These are phyloP conservation scores for Quercus tomentella DNA, from an alignment of 331 rosid species.

Conservation along the genomic window DNA sequence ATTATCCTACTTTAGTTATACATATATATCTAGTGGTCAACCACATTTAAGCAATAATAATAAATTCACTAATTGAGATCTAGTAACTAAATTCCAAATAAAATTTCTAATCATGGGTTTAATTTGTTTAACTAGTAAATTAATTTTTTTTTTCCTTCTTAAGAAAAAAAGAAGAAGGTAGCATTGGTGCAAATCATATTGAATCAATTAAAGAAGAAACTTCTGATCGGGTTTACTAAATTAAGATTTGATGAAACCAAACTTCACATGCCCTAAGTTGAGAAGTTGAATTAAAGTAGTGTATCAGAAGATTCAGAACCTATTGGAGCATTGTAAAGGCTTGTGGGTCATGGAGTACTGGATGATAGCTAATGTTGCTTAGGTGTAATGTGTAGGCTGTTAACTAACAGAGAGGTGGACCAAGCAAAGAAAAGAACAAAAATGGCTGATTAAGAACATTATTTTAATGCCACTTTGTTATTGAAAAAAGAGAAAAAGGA, in stretches of 20 bases:
- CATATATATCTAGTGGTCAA: not conserved
- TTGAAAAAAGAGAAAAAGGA: constrained; percentile 42
- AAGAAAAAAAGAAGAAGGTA: too few relatives aligned
- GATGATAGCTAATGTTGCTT: constrained; percentile 35
- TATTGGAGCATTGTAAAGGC: constrained; percentile 18
- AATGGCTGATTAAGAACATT: constrained; percentile 13
- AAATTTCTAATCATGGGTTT: too few relatives aligned
- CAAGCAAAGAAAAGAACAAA: constrained; percentile 48
- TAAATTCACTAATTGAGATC: not conserved
- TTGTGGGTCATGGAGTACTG: constrained; percentile 31
- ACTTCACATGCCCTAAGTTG: constrained; percentile 7
- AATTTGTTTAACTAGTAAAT: too few relatives aligned
- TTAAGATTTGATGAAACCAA: not conserved
- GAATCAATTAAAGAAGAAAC: not conserved
- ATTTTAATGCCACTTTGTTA: constrained; percentile 25
- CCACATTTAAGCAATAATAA: not conserved
- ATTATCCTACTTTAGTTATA: not conserved
- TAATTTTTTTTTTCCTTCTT: too few relatives aligned
- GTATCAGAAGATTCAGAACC: constrained; percentile 9
- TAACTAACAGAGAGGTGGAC: constrained; percentile 42
- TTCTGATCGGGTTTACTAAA: not conserved
- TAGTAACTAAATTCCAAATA: not conserved
- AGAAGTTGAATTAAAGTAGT: constrained; percentile 11
- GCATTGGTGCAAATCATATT: too few relatives aligned
- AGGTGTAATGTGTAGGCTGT: constrained; percentile 52